Evolutionary conservation across 768 basidiomycete species (phyloP).

Genomic region (Boletellus sp.): DNA sequence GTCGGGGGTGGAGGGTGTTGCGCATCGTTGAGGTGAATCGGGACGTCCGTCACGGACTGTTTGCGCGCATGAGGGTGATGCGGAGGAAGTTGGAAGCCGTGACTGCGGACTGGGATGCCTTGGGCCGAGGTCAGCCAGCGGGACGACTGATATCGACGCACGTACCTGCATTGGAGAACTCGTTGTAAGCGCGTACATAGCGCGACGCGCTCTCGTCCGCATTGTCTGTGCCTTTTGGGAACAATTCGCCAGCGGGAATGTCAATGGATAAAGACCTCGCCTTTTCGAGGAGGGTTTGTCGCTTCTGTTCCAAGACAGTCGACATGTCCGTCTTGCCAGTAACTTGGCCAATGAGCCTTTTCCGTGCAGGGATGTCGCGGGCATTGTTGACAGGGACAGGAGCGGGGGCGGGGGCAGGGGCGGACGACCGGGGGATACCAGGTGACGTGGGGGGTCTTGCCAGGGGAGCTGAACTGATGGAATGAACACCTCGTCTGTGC

Average conservation of each 20-base stretch:
- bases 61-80: conserved; percentile 79
- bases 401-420: conserved; percentile 23
- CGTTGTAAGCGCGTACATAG: conserved; percentile 32
- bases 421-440: conserved; percentile 48
- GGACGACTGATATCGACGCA: neutral
- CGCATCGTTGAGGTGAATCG: conserved; percentile 33
- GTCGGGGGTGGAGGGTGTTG: conserved; percentile 14
- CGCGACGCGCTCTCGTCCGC: conserved; percentile 11
- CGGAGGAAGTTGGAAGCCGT: conserved; percentile 48
- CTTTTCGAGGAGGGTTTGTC: conserved; percentile 52
- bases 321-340: conserved; percentile 38
- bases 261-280: conserved; percentile 59
- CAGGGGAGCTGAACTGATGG: conserved; percentile 78
- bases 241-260: conserved; percentile 48
- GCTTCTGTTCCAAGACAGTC: conserved; percentile 49
- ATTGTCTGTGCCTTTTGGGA: conserved; percentile 18
- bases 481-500: conserved; percentile 74
- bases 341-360: conserved; percentile 53
- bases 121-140: conserved; percentile 7
- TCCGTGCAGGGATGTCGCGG: conserved; percentile 39
- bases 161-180: conserved; percentile 24
- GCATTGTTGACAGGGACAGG: conserved; percentile 17
- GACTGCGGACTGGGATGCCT: conserved; percentile 37
- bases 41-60: conserved; percentile 59
- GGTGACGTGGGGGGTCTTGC: conserved; percentile 82